Base-by-base conservation (phyloP, 768 basidiomycete genomes). In the Rhodosporidiobolus sp. region DNA sequence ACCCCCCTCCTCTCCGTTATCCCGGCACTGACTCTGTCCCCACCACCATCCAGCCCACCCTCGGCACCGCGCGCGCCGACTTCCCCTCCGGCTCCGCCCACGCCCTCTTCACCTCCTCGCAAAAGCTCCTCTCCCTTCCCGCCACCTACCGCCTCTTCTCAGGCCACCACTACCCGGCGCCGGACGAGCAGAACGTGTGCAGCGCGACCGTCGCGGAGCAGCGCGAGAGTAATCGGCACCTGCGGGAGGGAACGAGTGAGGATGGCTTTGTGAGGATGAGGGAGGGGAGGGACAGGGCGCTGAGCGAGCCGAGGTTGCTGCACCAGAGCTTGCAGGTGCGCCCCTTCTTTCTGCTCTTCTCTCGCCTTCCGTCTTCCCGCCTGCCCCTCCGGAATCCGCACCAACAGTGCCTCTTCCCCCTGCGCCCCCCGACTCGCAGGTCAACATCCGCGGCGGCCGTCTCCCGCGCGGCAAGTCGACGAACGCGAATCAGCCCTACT, bases 11-110 rank as follows among this genome's bases (percentile, higher is more conserved):
- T 38, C 8, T 28, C n/a, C 34, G 34, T 32, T 35, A 34, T 58
- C 14, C 38, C 8, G 38, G 8, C 65, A 14, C 43, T 45, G n/a
- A 34, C 48, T 46, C 38, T 8, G 58, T 14, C 34, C 28, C 49
- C 32, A 20, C 38, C 17, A 45, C 14, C 54, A 8, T 11, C 26
- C 68, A 78, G 57, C 79, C 79, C 30, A 72, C 77, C 56, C 75
- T 79, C 26, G 79, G 79, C 24, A 72, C 77, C 6, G 78, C 79
- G 38, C 77, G 79, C 17, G 73, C 74, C 50, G 79, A 80, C 69
- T 80, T 80, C 63, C 78, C 79, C 34, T 73, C 76, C 52, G 79
- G 78, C 6, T 74, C 73, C 49, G 67, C 77, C 38, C 22, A 54
- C 16, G 46, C 45, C n/a, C 75, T 80, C 58, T 80, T 63, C 65